Evolutionary conservation across 164 flowering plant species (phyloP).

Genomic region (Magnolia kwangsiensis): DNA sequence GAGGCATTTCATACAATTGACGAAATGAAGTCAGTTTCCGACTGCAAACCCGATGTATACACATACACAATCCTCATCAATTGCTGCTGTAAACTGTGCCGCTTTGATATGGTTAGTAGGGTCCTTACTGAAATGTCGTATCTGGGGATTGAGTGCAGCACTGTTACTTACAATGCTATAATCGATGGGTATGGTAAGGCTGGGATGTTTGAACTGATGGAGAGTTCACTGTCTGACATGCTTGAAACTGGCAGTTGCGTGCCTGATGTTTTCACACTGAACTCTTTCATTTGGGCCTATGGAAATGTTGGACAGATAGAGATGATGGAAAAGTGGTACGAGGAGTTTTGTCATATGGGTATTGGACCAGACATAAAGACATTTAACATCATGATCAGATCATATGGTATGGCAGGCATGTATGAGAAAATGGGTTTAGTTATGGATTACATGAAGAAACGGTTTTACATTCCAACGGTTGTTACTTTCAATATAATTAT

Average conservation of each 20-base stretch:
- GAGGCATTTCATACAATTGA: constrained; percentile 52
- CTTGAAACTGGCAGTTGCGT: constrained; percentile 49
- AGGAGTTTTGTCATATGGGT: constrained; percentile 80
- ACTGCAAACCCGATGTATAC: constrained; percentile 75
- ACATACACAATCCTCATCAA: constrained; percentile 67
- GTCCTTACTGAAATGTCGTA: constrained; percentile 69
- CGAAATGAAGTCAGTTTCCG: constrained; percentile 64
- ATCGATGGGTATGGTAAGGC: constrained; percentile 97
- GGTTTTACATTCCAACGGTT: constrained; percentile 60
- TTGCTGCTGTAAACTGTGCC: constrained; percentile 44
- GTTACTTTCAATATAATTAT: constrained; percentile 73
- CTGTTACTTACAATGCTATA: constrained; percentile 70
- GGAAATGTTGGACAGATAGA: constrained; percentile 57
- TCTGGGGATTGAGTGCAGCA: constrained; percentile 51
- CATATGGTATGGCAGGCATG: constrained; percentile 74
- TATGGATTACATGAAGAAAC: constrained; percentile 65
- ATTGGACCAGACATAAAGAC: constrained; percentile 64
- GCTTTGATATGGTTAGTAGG: constrained; percentile 46
- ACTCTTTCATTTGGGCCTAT: constrained; percentile 71
- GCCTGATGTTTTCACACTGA: constrained; percentile 76
- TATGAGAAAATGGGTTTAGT: constrained; percentile 65
- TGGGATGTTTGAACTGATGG: constrained; percentile 72
- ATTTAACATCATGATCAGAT: constrained; percentile 66
- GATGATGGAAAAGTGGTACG: constrained; percentile 81
- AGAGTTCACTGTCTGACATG: constrained; percentile 52